These are phyloP conservation scores for Arachnomyces sp. DNA, from an alignment of 2,329 filamentous ascomycete genomes.

Conservation along the genomic window DNA sequence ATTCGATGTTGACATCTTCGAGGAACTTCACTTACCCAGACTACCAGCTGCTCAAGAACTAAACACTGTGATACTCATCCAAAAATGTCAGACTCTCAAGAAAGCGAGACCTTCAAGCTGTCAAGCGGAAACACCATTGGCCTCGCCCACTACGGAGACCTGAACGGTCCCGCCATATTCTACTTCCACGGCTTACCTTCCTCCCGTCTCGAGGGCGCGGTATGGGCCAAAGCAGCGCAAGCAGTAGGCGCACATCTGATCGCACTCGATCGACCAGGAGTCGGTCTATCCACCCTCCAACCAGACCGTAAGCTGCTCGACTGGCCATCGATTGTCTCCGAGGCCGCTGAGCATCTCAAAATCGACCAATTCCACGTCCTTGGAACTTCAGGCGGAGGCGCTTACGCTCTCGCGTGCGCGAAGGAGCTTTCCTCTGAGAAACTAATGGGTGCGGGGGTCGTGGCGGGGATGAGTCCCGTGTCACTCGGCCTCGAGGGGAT, in stretches of 20 bases:
- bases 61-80: too few relatives aligned
- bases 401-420: constrained; percentile 43
- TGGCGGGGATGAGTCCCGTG: constrained; percentile 32
- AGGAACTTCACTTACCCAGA: too few relatives aligned
- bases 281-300: constrained; percentile 35
- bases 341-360: constrained; percentile 34
- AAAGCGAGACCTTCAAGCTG: constrained; percentile 23
- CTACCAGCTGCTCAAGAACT: too few relatives aligned
- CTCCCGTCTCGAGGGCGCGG: constrained; percentile 35
- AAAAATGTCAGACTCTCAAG: too few relatives aligned
- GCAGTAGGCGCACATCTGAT: constrained; percentile 34
- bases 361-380: constrained; percentile 37
- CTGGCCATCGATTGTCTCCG: constrained; percentile 36
- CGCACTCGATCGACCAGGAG: constrained; percentile 37
- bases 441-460: constrained; percentile 31
- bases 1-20: too few relatives aligned
- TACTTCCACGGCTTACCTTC: constrained; percentile 40
- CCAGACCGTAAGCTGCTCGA: constrained; percentile 31
- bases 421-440: constrained; percentile 25
- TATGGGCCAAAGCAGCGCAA: constrained; percentile 26
- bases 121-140: constrained; percentile 29
- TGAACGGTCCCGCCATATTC: constrained; percentile 27
- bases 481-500: constrained; percentile 25
- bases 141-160: constrained; percentile 36
- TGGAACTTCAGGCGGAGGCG: constrained; percentile 41